These are phyloP conservation scores for Rhodotorula sp. DNA, from an alignment of 1,284 basidiomycete species.

Conservation along the genomic window DNA sequence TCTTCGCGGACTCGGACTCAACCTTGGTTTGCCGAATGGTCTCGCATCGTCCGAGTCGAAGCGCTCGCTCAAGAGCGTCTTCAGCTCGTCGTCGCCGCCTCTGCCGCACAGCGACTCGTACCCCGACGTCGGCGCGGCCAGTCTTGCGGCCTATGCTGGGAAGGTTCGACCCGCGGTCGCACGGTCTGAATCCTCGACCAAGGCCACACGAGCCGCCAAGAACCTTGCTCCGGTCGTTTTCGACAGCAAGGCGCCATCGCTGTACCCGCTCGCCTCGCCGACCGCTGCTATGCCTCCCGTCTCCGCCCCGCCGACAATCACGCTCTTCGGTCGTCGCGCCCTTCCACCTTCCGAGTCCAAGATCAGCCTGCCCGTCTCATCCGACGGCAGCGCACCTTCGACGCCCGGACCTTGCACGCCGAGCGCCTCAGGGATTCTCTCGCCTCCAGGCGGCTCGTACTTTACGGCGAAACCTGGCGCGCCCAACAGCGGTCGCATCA, in stretches of 20 bases:
- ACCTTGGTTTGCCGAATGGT: not conserved
- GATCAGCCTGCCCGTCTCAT: conserved; percentile 8
- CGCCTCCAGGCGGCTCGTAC: conserved; percentile 8
- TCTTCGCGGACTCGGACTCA: conserved; percentile 29
- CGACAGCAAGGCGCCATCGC: not conserved
- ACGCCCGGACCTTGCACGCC: conserved; percentile 4
- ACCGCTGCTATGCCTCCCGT: not conserved
- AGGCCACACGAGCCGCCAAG: not conserved
- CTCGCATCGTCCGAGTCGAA: conserved; percentile 19
- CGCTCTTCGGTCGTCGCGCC: conserved; percentile 5
- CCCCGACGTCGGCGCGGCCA: conserved; percentile 11
- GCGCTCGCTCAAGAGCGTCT: conserved; percentile 23
- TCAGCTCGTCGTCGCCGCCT: conserved; percentile 15
- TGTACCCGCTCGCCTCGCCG: not conserved
- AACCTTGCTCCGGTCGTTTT: conserved; percentile 1
- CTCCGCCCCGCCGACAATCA: conserved; percentile 9
- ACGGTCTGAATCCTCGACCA: not conserved
- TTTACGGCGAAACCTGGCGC: conserved; percentile 19
- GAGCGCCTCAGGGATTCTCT: not conserved
- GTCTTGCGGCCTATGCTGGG: conserved; percentile 3
- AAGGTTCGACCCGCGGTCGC: not conserved
- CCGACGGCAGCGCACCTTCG: not conserved
- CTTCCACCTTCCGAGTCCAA: conserved; percentile 14
- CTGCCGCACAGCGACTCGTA: conserved; percentile 10
- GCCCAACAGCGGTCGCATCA: not conserved